A percentile compares a stretch with the other conserved stretches of the same genome.
Evolutionary conservation across 805 yeast genomes (phyloP).

Genomic region (Metschnikowia matae): DNA sequence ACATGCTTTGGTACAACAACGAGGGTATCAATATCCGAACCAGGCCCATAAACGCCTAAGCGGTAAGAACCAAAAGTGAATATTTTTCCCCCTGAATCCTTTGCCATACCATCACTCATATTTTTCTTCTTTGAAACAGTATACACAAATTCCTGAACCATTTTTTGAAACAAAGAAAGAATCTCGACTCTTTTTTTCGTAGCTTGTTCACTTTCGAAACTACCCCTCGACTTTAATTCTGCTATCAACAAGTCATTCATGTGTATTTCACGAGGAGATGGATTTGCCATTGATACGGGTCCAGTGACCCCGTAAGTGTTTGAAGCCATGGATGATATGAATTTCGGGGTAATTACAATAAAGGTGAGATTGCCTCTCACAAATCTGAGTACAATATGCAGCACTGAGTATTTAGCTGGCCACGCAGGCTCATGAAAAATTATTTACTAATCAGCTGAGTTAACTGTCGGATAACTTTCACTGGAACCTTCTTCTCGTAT

Average conservation of each 20-base stretch:
- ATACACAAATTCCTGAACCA: constrained; percentile 79
- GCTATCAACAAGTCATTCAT: constrained; percentile 72
- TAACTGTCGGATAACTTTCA: constrained; percentile 5
- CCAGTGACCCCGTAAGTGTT: constrained; percentile 1
- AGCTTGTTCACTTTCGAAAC: constrained; percentile 84
- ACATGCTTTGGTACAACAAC: constrained; percentile 98
- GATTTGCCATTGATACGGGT: constrained; percentile 82
- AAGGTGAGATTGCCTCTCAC: background rate
- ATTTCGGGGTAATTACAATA: background rate
- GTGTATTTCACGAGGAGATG: constrained; percentile 73
- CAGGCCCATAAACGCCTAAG: constrained; percentile 96
- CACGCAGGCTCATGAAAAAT: background rate
- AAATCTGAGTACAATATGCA: constrained; percentile 9
- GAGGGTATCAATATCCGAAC: constrained; percentile 93
- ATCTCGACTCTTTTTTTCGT: constrained; percentile 79
- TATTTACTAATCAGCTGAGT: constrained; percentile 52
- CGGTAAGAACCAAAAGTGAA: constrained; percentile 94
- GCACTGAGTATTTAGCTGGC: background rate
- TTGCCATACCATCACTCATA: constrained; percentile 97
- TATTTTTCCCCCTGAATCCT: constrained; percentile 96
- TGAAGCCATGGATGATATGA: background rate
- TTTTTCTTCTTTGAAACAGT: constrained; percentile 75
- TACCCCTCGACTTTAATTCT: constrained; percentile 77
- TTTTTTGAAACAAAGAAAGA: constrained; percentile 61
- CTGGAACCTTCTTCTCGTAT: constrained; percentile 8